Evolutionary conservation across 2,329 filamentous ascomycete species (phyloP), one percentile per base, ranked within the genome.

Genomic region (Cadophora malorum): DNA sequence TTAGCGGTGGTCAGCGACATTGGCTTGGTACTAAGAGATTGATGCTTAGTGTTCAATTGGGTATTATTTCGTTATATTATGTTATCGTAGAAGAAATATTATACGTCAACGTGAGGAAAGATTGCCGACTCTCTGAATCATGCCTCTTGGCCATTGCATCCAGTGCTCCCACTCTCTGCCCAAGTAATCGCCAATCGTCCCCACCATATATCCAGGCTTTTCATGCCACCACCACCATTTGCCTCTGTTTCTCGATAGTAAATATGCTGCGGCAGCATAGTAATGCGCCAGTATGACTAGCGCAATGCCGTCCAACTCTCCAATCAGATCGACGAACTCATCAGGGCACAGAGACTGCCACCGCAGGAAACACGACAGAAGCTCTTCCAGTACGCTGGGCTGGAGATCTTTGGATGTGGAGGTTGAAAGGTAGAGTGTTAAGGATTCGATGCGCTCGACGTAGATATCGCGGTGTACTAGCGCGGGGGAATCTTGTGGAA

Each of bases 221-320:
- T 72, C 67, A 55, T 67, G 65, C 63, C 65, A 64, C 71, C 71
- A 73, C 70, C 70, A 73, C 68, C 68, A 71, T 12, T 60, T 63
- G 3, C 50, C 60, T 52, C 62, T 63, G 35, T 58, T 63, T n/a
- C 67, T 69, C 31, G 63, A 64, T 19, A 70, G 35, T 12, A 63
- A 55, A 16, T 58, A 69, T 10, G 67, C 71, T 25, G 65, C 64
- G 2, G 70, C 50, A n/a, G 71, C 71, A 59, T 73, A 73, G 47
- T 65, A 73, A 65, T 72, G 64, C 0, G 71, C 66, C n/a, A 73
- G 31, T 9, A 73, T 65, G n/a, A 72, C 49, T 1, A 73, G 31
- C 8, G 71, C 71, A 21, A 69, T 61, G 0, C 68, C 68, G n/a
- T 73, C 70, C 45, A 65, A 69, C 4, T 35, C 55, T 16, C 65